Base-by-base conservation (phyloP, 2,329 filamentous ascomycete species). In the Emericellopsis atlantica region DNA sequence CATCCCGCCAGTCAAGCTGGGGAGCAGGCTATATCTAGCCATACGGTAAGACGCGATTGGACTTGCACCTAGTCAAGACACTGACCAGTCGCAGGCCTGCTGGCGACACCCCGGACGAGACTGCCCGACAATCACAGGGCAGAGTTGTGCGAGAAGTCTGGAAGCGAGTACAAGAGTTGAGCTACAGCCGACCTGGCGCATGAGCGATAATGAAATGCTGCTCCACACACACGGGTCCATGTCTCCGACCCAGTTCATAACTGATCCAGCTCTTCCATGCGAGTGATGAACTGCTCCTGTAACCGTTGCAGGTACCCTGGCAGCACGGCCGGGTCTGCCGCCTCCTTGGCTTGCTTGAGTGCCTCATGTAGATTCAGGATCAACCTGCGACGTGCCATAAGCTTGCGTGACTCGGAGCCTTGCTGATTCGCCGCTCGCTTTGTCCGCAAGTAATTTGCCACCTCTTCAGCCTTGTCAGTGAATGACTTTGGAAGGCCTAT, bases 281-380 rank as follows among this genome's bases (percentile, higher is more conserved):
- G 66, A 5, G 67, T 49, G 7, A 84, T 69, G 51, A 95, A 95
- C 41, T 93, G 84, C 38, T 72, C 72, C 54, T 90, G 85, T 11
- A 62, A 48, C 4, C 48, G 42, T n/a, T 42, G 38, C 21, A 62
- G 39, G 32, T 61, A 61, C 1, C 48, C 50, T 0, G 52, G 51
- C 24, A 95, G 60, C 0, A 75, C 67, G 2, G 72, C 69, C 1
- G 80, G 76, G 26, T 81, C 80, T 0, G 65, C 67, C 0, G 81
- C 80, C 14, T 76, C 67, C 2, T 68, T 64, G 1, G 83, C 81
- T 44, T 92, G 82, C 11, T 74, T 55, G 22, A 95, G 64, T 36
- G 84, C 78, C 48, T 88, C 85, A 37, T 77, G 74, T 11, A 95
- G 60, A 26, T 77, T 78, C 7, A 92, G 64, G 2, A 94, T 69